A percentile compares a stretch with the other conserved stretches of the same genome.
phyloP scores from a whole-genome alignment of 1,284 basidiomycete species.

The Coriolopsis trogii region DNA sequence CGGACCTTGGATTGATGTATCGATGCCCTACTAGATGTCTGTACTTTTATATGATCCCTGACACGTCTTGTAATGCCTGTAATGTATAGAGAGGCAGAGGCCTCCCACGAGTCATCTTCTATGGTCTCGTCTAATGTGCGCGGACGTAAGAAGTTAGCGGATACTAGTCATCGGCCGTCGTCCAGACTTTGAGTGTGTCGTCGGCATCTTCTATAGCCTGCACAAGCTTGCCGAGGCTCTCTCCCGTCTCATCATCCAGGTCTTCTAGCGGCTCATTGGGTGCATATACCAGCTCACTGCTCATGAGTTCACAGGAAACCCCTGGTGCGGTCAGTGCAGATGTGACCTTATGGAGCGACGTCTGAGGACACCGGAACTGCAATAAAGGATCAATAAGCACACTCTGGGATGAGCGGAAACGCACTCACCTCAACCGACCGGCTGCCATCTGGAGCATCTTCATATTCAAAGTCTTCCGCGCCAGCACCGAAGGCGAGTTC shows the following conservation, averaged over 20 bases:
- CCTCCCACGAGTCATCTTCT: no score
- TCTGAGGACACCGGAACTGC: slow-evolving; percentile 10
- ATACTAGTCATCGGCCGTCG: slow-evolving; percentile 44
- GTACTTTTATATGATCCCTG: slow-evolving; percentile 18
- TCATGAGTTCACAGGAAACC: slow-evolving; percentile 44
- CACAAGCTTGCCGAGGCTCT: slow-evolving; percentile 49
- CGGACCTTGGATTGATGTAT: neutral
- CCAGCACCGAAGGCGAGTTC: slow-evolving; percentile 51
- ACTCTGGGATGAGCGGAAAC: neutral
- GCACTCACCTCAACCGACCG: slow-evolving; percentile 47
- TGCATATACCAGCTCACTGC: slow-evolving; percentile 61
- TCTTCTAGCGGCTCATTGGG: slow-evolving; percentile 46
- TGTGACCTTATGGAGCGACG: slow-evolving; percentile 47
- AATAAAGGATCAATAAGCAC: neutral
- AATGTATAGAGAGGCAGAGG: neutral
- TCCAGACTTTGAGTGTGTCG: slow-evolving; percentile 68
- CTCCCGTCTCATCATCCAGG: slow-evolving; percentile 43
- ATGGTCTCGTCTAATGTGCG: neutral
- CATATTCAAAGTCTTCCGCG: slow-evolving; percentile 58
- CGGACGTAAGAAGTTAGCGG: neutral
- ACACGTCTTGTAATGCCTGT: slow-evolving; percentile 15
- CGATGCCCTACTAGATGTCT: neutral
- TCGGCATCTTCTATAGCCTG: slow-evolving; percentile 62
- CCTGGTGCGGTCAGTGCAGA: slow-evolving; percentile 50
- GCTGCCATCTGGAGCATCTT: slow-evolving; percentile 35